These are phyloP conservation scores for Pseudonectria buxi DNA, from an alignment of 2,329 filamentous ascomycete genomes.

Conservation along the genomic window DNA sequence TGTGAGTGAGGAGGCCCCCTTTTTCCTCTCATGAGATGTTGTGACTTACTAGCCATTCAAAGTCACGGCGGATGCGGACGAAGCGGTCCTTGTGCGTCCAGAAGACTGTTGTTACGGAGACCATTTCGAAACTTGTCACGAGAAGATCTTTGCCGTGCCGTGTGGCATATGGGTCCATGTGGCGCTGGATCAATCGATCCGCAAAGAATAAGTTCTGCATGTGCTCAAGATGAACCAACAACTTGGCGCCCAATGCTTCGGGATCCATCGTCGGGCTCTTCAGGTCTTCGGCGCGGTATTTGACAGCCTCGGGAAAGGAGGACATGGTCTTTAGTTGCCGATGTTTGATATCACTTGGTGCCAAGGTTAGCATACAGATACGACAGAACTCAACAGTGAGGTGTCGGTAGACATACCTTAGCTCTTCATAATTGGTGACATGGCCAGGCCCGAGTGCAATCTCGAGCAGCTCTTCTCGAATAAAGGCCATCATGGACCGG, in stretches of 20 bases:
- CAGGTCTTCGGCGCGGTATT: slow-evolving; percentile 32
- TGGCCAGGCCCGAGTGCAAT: slow-evolving; percentile 38
- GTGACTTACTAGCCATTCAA: slow-evolving; percentile 41
- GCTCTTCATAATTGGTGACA: slow-evolving; percentile 8
- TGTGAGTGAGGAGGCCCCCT: not conserved
- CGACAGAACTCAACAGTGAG: not conserved
- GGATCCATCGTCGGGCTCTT: slow-evolving; percentile 24
- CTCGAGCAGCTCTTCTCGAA: slow-evolving; percentile 54
- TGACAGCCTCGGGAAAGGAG: slow-evolving; percentile 32
- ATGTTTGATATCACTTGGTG: slow-evolving; percentile 29
- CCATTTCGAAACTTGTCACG: slow-evolving; percentile 40
- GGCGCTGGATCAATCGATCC: slow-evolving; percentile 47
- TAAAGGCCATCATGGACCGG: slow-evolving; percentile 38
- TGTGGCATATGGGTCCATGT: slow-evolving; percentile 21
- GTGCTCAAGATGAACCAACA: slow-evolving; percentile 42
- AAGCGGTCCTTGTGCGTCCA: slow-evolving; percentile 45
- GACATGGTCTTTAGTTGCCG: slow-evolving; percentile 26
- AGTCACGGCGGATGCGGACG: slow-evolving; percentile 33
- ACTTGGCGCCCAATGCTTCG: slow-evolving; percentile 33
- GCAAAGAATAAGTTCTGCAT: slow-evolving; percentile 54
- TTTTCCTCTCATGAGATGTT: not conserved
- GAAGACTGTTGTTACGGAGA: slow-evolving; percentile 37
- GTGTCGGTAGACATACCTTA: slow-evolving; percentile 12
- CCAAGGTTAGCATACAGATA: slow-evolving; percentile 1
- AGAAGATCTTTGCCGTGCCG: slow-evolving; percentile 32